Evolutionary conservation across 371 early-diverging fungal genomes (phyloP).

Genomic region (Amoeboaphelidium protococcarum): DNA sequence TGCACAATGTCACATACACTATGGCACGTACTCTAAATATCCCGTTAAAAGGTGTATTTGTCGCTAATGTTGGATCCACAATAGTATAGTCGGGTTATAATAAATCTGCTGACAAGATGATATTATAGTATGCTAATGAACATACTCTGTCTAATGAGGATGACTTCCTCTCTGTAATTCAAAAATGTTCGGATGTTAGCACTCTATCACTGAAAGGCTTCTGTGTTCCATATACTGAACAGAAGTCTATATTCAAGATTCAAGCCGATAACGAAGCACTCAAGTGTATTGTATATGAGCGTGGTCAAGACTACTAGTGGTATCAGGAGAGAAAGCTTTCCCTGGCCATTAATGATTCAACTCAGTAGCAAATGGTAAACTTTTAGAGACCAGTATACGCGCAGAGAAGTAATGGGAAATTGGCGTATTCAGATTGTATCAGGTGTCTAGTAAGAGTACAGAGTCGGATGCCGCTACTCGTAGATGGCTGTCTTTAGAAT

Average conservation of each 20-base stretch:
- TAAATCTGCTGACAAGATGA: slow-evolving; percentile 25
- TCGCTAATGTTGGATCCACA: slow-evolving; percentile 38
- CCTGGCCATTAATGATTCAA: too few relatives aligned
- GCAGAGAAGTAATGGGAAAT: slow-evolving; percentile 32
- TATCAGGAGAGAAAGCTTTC: too few relatives aligned
- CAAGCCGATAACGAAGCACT: too few relatives aligned
- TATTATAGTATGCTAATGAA: slow-evolving; percentile 27
- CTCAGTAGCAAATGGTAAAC: too few relatives aligned
- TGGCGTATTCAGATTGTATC: slow-evolving; percentile 39
- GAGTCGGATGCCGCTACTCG: slow-evolving; percentile 36
- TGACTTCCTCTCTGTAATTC: too few relatives aligned
- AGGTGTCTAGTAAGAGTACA: slow-evolving; percentile 31
- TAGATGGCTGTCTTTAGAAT: slow-evolving; percentile 8
- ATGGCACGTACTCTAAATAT: slow-evolving; percentile 42
- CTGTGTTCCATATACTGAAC: slow-evolving; percentile 27
- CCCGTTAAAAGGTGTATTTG: slow-evolving; percentile 48
- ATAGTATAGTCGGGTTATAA: slow-evolving; percentile 29
- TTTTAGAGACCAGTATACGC: too few relatives aligned
- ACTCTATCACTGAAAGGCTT: slow-evolving; percentile 26
- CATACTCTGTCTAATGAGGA: slow-evolving; percentile 14
- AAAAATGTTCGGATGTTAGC: slow-evolving; percentile 14
- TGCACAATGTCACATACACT: slow-evolving; percentile 62
- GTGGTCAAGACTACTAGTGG: too few relatives aligned
- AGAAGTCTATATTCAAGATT: too few relatives aligned
- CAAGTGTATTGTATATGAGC: too few relatives aligned